phyloP scores from a whole-genome alignment of 106 monocot genomes.

The Apostasia ramifera region DNA sequence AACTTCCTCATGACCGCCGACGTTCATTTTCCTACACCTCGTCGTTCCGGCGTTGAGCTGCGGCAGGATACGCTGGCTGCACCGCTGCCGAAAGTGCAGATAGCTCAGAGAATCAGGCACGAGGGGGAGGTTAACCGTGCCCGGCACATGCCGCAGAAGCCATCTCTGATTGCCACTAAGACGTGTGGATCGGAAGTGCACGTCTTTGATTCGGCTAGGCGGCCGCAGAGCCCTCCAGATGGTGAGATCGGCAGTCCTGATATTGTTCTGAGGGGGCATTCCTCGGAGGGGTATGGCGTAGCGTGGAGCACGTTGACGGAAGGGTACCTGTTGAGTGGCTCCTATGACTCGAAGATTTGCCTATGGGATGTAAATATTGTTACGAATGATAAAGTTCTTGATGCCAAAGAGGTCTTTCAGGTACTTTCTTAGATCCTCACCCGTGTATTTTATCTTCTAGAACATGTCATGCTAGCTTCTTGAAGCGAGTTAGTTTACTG shows the following conservation, averaged over 20 bases:
- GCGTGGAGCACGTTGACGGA: constrained; percentile 78
- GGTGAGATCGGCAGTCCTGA: constrained; percentile 17
- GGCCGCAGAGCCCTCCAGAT: constrained; percentile 7
- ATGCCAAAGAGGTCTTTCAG: constrained; percentile 61
- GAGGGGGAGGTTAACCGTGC: constrained; percentile 89
- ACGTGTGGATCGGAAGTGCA: constrained; percentile 68
- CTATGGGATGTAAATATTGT: constrained; percentile 62
- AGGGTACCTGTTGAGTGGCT: constrained; percentile 72
- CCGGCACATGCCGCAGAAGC: constrained; percentile 78
- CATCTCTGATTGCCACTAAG: constrained; percentile 65
- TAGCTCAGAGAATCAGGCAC: constrained; percentile 43
- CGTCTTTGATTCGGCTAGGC: constrained; percentile 42
- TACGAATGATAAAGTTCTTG: constrained; percentile 20
- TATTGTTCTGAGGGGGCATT: constrained; percentile 60
- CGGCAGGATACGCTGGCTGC: constrained; percentile 1
- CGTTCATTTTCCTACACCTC: constrained; percentile 33
- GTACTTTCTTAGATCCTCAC: constrained; percentile 24
- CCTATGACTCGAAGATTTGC: constrained; percentile 83
- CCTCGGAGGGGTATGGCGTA: constrained; percentile 77
- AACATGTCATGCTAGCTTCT: background rate
- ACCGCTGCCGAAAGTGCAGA: constrained; percentile 30
- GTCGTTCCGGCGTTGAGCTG: background rate
- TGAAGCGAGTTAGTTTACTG: background rate
- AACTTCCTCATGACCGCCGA: constrained; percentile 67
- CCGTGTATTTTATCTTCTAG: background rate